Evolutionary conservation across 1,284 basidiomycete genomes (phyloP).

Genomic region (Cutaneotrichosporon mucoides): DNA sequence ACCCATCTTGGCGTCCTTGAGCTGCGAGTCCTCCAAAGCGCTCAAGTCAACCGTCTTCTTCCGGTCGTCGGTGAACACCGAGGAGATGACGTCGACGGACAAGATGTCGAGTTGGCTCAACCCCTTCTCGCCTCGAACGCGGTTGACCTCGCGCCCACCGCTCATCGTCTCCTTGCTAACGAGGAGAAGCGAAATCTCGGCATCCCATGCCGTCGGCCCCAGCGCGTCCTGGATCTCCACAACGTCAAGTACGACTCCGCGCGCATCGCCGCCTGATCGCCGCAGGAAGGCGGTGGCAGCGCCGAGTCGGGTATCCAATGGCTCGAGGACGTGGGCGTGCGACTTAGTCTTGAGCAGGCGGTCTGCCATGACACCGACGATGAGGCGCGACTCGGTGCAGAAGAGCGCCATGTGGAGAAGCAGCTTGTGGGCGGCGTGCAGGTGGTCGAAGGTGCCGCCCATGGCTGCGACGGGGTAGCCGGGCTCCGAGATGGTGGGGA

Average conservation of each 20-base stretch:
- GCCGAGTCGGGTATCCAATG: conserved; percentile 57
- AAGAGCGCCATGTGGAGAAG: conserved; percentile 86
- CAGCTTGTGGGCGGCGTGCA: conserved; percentile 97
- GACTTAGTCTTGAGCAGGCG: conserved; percentile 69
- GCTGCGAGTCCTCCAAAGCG: conserved; percentile 56
- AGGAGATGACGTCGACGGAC: conserved; percentile 81
- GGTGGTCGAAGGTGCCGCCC: conserved; percentile 91
- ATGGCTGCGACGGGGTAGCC: conserved; percentile 49
- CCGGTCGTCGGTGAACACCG: conserved; percentile 42
- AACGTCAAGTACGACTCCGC: conserved; percentile 48
- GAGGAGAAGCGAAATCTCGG: conserved; percentile 79
- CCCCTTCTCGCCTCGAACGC: conserved; percentile 23
- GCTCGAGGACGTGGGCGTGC: conserved; percentile 66
- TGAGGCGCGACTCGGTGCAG: conserved; percentile 71
- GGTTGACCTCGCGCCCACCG: conserved; percentile 58
- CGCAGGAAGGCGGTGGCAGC: conserved; percentile 61
- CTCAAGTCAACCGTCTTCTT: conserved; percentile 23
- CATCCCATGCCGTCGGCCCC: conserved; percentile 80
- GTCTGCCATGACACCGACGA: conserved; percentile 81
- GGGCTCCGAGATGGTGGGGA: background rate
- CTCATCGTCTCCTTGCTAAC: conserved; percentile 77
- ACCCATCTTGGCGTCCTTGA: conserved; percentile 79
- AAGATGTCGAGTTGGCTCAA: conserved; percentile 65
- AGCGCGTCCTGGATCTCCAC: conserved; percentile 74
- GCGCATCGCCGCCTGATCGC: conserved; percentile 15